Base-by-base conservation (phyloP, 2,329 filamentous ascomycete genomes). In the Colletotrichum simmondsii region DNA sequence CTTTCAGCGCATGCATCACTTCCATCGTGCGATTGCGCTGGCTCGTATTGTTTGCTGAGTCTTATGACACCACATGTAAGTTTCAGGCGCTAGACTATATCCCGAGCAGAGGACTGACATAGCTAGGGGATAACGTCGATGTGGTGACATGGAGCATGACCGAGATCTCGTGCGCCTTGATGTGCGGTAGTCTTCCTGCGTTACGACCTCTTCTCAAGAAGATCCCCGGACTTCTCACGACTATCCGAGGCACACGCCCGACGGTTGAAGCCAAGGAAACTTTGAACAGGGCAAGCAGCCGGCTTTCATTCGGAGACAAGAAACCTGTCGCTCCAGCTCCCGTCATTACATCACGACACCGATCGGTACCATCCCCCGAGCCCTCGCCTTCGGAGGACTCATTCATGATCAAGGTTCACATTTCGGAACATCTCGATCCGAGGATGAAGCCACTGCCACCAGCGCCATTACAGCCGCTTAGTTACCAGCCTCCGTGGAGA, bases 171-270 rank as follows among this genome's bases (percentile, higher is more conserved):
- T 73, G 79, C 2, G 85, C 83, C 3, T 83, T 86, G 19, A 80
- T 80, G 28, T 85, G 80, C 3, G 85, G 83, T 61, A 86, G 84
- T 64, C 83, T 85, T 2, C 80, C 80, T 6, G 80, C 83, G n/a
- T 83, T 79, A 2, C 85, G 83, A 0, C 85, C 82, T 8, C 82
- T 86, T 8, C 64, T 74, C 54, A 74, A 65, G 64, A 74, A 65
- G 59, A 53, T 72, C 2, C 54, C 64, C 1, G 64, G 68, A 54
- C 26, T 67, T 37, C 52, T 74, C 3, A 64, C 58, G 11, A 72
- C 68, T 42, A 54, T 72, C 8, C 60, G 70, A 49, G 22, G 62
- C 62, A 42, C 62, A 26, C 49, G 32, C 5, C 22, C 60, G 4
- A 72, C 70, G 12, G 10, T 42, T 8, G 60, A 65, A 24, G 46